A percentile compares a stretch with the other conserved stretches of the same genome.
Evolutionary conservation across 176 grass and related monocot genomes (phyloP).

Genomic region (Phoenix dactylifera): DNA sequence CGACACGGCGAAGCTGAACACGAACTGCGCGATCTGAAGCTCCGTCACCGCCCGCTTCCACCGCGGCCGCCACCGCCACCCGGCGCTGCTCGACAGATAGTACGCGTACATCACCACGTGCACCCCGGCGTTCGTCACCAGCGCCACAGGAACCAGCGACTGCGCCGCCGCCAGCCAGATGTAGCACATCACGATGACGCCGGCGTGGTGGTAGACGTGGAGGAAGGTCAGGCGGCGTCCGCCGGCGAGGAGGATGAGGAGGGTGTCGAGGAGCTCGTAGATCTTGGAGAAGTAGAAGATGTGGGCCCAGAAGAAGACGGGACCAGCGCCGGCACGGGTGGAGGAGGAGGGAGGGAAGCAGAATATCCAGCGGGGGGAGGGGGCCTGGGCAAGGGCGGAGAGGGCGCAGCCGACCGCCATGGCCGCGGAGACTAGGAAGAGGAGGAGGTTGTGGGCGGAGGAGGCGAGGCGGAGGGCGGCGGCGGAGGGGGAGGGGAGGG

Average conservation of each 20-base stretch:
- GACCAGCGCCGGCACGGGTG: conserved; percentile 26
- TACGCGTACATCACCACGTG: conserved; percentile 91
- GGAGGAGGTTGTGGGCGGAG: conserved; percentile 51
- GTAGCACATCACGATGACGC: conserved; percentile 88
- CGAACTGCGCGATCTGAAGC: conserved; percentile 81
- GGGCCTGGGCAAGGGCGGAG: conserved; percentile 29
- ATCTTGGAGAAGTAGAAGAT: conserved; percentile 92
- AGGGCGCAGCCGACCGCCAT: conserved; percentile 66
- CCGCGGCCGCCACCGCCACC: conserved; percentile 51
- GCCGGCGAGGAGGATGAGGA: conserved; percentile 63
- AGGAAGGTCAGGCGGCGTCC: conserved; percentile 74
- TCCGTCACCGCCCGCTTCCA: conserved; percentile 87
- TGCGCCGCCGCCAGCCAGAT: conserved; percentile 73
- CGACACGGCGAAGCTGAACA: conserved; percentile 73
- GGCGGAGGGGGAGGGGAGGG: conserved; percentile 27
- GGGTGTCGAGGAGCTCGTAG: conserved; percentile 85
- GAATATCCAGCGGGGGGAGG: conserved; percentile 39
- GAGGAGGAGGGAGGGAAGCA: conserved; percentile 53
- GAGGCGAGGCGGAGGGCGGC: conserved; percentile 37
- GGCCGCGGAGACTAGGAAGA: conserved; percentile 52
- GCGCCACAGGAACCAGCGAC: conserved; percentile 67
- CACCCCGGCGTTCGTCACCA: conserved; percentile 73
- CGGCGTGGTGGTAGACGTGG: conserved; percentile 93
- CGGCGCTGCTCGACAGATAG: conserved; percentile 69
- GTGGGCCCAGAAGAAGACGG: conserved; percentile 93